These are phyloP conservation scores for Aristolochia fimbriata DNA, from an alignment of 164 flowering plant species.

Conservation along the genomic window DNA sequence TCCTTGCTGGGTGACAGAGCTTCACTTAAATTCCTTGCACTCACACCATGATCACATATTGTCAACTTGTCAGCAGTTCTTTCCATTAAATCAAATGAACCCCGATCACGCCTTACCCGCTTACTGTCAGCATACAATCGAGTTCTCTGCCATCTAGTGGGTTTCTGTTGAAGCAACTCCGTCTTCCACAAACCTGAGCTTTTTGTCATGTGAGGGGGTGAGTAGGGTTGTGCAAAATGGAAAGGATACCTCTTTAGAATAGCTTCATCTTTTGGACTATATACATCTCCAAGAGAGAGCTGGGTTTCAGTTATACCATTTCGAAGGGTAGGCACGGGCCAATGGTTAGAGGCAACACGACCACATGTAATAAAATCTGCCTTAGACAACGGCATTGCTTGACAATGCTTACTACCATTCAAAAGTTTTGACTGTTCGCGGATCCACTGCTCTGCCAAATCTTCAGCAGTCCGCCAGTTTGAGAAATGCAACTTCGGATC, in stretches of 20 bases:
- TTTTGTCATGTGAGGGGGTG: background rate
- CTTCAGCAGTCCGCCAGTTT: slow-evolving; percentile 31
- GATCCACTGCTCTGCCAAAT: slow-evolving; percentile 51
- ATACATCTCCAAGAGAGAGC: slow-evolving; percentile 35
- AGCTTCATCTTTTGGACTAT: slow-evolving; percentile 13
- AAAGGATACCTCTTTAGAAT: slow-evolving; percentile 7
- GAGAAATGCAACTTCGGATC: slow-evolving; percentile 50
- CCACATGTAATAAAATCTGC: slow-evolving; percentile 5
- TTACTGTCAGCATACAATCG: slow-evolving; percentile 8
- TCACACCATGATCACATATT: slow-evolving; percentile 3
- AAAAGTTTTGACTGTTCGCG: slow-evolving; percentile 34
- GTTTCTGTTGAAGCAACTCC: slow-evolving; percentile 14
- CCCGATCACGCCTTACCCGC: slow-evolving; percentile 3
- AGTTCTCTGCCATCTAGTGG: slow-evolving; percentile 11
- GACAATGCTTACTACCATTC: slow-evolving; percentile 4
- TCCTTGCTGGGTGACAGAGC: slow-evolving; percentile 1
- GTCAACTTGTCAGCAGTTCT: slow-evolving; percentile 5
- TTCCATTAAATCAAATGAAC: slow-evolving; percentile 3
- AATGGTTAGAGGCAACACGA: slow-evolving; percentile 1
- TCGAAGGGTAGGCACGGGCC: background rate
- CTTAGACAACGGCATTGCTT: slow-evolving; percentile 4
- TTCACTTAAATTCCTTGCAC: slow-evolving; percentile 2
- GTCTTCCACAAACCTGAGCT: slow-evolving; percentile 8
- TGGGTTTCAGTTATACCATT: slow-evolving; percentile 20
- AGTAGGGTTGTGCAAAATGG: background rate